Evolutionary conservation across 1,139 yeast genomes (phyloP).

Genomic region (Saccharomyces pastorianus): DNA sequence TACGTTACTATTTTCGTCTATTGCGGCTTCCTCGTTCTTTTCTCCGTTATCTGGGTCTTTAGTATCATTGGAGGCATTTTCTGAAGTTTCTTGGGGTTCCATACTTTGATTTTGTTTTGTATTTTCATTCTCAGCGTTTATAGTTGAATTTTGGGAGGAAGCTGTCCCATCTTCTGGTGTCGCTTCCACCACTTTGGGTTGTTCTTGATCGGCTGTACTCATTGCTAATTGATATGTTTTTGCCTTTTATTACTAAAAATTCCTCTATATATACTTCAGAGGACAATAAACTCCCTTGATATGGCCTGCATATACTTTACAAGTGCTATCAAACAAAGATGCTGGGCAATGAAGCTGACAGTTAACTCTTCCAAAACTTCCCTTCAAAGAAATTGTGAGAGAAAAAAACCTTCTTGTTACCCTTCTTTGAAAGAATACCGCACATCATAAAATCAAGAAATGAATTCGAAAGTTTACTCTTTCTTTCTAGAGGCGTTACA

Average conservation of each 20-base stretch:
- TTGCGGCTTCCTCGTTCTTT: constrained; percentile 1
- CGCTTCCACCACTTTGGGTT: constrained; percentile 1
- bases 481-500: background rate
- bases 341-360: background rate
- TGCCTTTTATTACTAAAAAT: background rate
- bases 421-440: background rate
- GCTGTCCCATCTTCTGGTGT: constrained; percentile 1
- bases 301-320: background rate
- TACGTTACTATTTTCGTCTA: background rate
- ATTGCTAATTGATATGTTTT: background rate
- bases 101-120: background rate
- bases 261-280: background rate
- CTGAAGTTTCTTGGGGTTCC: background rate
- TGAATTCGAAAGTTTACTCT: background rate
- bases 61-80: background rate
- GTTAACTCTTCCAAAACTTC: constrained; percentile 4
- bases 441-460: background rate
- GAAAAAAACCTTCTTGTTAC: background rate
- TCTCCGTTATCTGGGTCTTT: background rate
- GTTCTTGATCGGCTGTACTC: background rate
- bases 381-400: background rate
- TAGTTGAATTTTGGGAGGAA: background rate
- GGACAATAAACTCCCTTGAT: background rate
- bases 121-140: background rate
- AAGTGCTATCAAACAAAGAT: background rate